Evolutionary conservation across 176 grass and related monocot genomes (phyloP).

Genomic region (Aegilops sharonensis): DNA sequence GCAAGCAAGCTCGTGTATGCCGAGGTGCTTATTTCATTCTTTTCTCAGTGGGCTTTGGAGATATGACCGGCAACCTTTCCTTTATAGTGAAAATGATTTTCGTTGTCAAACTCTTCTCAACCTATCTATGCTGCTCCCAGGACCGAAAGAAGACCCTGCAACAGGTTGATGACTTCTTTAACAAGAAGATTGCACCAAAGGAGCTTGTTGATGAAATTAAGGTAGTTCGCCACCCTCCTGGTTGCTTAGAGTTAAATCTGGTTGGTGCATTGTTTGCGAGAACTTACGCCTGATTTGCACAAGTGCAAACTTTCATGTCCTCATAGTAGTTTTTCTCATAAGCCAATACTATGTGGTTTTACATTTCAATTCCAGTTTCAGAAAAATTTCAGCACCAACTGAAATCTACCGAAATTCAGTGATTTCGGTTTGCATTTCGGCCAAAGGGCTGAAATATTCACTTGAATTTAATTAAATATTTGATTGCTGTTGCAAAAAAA

Average conservation of each 20-base stretch:
- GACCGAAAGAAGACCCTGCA: slow-evolving; percentile 75
- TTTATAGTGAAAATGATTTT: neutral
- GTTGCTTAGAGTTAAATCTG: slow-evolving; percentile 8
- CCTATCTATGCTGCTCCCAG: slow-evolving; percentile 39
- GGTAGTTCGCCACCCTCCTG: slow-evolving; percentile 39
- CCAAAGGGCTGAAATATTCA: too few relatives aligned
- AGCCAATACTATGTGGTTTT: neutral
- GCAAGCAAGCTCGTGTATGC: slow-evolving; percentile 71
- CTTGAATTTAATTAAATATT: too few relatives aligned
- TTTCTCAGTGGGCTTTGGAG: neutral
- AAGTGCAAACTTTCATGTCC: neutral
- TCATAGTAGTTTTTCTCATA: neutral
- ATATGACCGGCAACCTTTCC: neutral
- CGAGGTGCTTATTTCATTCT: slow-evolving; percentile 52
- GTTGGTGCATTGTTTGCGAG: neutral
- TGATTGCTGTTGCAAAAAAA: too few relatives aligned
- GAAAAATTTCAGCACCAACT: too few relatives aligned
- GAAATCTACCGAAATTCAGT: too few relatives aligned
- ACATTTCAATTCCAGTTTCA: too few relatives aligned
- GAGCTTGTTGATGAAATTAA: slow-evolving; percentile 98
- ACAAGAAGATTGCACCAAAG: slow-evolving; percentile 91
- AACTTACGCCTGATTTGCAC: neutral
- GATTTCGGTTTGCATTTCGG: too few relatives aligned
- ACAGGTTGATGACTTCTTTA: slow-evolving; percentile 84
- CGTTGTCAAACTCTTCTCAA: neutral